Evolutionary conservation across 2,329 filamentous ascomycete genomes (phyloP).

Genomic region (Verticillium dahliae): DNA sequence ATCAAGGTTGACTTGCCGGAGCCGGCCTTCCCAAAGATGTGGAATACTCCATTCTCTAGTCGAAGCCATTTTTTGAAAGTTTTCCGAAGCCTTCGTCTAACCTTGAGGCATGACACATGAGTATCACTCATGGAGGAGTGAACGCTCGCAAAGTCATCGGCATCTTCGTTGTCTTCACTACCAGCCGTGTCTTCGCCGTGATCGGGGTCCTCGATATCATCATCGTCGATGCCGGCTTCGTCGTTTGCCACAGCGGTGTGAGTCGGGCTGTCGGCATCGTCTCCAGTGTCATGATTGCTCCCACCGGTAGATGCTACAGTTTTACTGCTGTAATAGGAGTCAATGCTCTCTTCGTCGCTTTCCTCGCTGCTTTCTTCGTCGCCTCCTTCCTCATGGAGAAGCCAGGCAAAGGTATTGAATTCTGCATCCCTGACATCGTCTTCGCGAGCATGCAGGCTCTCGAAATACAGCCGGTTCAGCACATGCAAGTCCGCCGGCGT

Average conservation of each 20-base stretch:
- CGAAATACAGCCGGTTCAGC: not conserved
- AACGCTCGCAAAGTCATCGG: not conserved
- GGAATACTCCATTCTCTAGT: not conserved
- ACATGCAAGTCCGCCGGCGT: not conserved
- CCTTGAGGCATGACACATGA: not conserved
- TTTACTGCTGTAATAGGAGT: not conserved
- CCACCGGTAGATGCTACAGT: too few species aligned
- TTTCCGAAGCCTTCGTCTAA: not conserved
- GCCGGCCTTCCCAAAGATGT: slow-evolving; percentile 10
- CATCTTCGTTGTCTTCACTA: too few species aligned
- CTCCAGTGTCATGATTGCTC: too few species aligned
- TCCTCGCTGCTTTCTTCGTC: not conserved
- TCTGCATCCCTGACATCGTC: not conserved
- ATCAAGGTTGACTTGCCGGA: slow-evolving; percentile 9
- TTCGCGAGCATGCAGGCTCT: not conserved
- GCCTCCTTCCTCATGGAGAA: not conserved
- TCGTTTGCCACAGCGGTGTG: not conserved
- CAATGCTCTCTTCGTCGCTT: not conserved
- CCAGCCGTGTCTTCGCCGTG: not conserved
- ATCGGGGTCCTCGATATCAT: not conserved
- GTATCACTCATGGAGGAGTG: too few species aligned
- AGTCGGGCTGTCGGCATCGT: too few species aligned
- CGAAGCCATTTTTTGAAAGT: not conserved
- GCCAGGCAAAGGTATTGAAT: not conserved
- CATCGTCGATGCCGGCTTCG: not conserved